phyloP scores from a whole-genome alignment of 495 filamentous ascomycete species.

The Penicillium diatomitis region DNA sequence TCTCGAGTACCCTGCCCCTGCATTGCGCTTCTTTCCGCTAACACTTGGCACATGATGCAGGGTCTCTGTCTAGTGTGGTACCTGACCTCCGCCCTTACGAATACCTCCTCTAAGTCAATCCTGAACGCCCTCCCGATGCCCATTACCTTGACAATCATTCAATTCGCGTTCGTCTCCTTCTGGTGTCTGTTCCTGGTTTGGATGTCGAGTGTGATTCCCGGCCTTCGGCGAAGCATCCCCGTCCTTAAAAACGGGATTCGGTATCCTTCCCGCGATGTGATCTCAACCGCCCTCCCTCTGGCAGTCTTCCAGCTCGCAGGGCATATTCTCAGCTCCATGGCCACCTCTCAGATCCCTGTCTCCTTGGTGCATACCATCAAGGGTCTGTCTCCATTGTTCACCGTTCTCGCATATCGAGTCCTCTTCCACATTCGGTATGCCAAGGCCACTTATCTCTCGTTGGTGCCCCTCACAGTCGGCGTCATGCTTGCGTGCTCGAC shows the following conservation, averaged over 20 bases:
- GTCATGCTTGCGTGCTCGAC: constrained; percentile 94
- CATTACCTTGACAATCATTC: constrained; percentile 85
- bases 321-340: constrained; percentile 86
- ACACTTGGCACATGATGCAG: constrained; percentile 31
- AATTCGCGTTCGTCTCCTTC: constrained; percentile 86
- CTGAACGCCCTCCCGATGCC: constrained; percentile 88
- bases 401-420: constrained; percentile 84
- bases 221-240: constrained; percentile 57
- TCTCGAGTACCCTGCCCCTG: too few relatives aligned
- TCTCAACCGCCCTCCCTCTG: constrained; percentile 78
- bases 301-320: constrained; percentile 89
- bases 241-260: constrained; percentile 76
- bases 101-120: constrained; percentile 96
- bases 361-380: constrained; percentile 98
- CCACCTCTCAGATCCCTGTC: constrained; percentile 88
- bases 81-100: constrained; percentile 85
- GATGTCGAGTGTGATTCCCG: constrained; percentile 60
- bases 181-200: constrained; percentile 78
- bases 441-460: constrained; percentile 78
- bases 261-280: constrained; percentile 71
- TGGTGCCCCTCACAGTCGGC: constrained; percentile 83
- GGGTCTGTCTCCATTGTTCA: constrained; percentile 94
- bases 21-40: constrained; percentile 1
- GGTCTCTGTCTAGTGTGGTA: constrained; percentile 84
- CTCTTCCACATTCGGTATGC: constrained; percentile 85